Evolutionary conservation across 495 filamentous ascomycete genomes (phyloP), one percentile per base, ranked within the genome.

Genomic region (Amphirosellinia nigrospora): DNA sequence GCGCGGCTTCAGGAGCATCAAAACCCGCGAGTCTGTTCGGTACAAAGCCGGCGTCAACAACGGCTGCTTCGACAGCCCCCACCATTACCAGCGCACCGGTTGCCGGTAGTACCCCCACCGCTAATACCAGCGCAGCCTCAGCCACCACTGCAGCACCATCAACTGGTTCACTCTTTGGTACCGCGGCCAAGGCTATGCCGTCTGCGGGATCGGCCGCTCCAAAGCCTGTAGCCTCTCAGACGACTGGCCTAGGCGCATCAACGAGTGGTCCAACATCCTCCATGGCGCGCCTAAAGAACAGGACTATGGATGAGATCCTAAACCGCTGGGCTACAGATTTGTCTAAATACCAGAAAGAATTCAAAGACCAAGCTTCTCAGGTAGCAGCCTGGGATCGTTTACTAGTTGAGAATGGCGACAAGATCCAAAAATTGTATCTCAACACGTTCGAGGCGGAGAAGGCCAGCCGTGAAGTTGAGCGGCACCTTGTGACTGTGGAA

Each of bases 281-380:
- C 26, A 87, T 93, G 73, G 95, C 95, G 2, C 93, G 96, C 15
- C 83, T 99, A 26, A 97, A 96, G 83, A 97, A 97, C 78, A 98
- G 97, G 83, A 96, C 95, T 1, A 98, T 99, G 95, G 96, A 98
- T 75, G 96, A 99, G 78, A 98, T 99, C 72, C 94, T 99, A 74
- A 97, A 92, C n/a, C 89, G 93, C 21, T 99, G 96, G 96, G 96
- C 96, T 0, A 91, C 93, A 0, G 96, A 98, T 76, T 87, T 98
- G 34, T 90, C 93, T 68, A 96, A 96, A 75, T 97, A 98, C 77
- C 94, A 98, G 77, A 94, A 95, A 76, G 93, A 97, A 55, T 99
- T 98, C 83, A 92, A 94, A 66, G 85, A 89, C 4, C 94, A 98
- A 77, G 96, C 96, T 0, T 81, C 89, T 67, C 91, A 94, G 73